Evolutionary conservation across 2,329 filamentous ascomycete genomes (phyloP), one percentile per base, ranked within the genome.

Genomic region (Emmonsiellopsis sp.): DNA sequence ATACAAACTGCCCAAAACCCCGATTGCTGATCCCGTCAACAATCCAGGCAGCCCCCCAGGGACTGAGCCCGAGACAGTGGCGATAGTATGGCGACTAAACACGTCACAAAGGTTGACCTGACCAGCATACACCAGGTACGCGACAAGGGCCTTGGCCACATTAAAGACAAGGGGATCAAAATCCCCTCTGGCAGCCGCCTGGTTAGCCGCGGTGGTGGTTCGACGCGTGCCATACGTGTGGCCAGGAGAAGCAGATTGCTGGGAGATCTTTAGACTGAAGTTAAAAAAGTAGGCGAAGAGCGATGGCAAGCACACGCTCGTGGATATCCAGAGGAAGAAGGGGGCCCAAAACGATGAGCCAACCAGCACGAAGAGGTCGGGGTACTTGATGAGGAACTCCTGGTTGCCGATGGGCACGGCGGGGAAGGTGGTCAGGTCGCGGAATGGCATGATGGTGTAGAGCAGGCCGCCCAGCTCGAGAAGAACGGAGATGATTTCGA

Each of bases 151-250:
- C 75, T 95, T 95, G 62, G 82, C 82, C 54, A 97, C 84, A 74
- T 91, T 95, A 73, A 94, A 98, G 21, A 85, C 87, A 65, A 97
- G 74, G 3, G 91, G 91, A 67, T 98, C 93, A 58, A 92, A 83
- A 42, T 57, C 64, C 5, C 63, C 44, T 44, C 50, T 55, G 32
- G 56, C 54, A 13, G 5, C 77, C 73, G 58, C 85, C 83, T 58
- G 82, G 79, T 58, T 74, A 55, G 49, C 52, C 11, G 60, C 42
- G n/a, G 61, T 54, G 10, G 45, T 52, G 11, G 54, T 54, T 34
- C 62, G 62, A 55, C 60, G 68, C 47, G 56, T 62, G 47, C 55
- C 60, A 50, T 60, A 62, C 48, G 55, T 56, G 49, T 63, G 56
- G 11, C 58, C 54, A 2, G 9, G 34, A 9, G 43, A 31, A 34